Base-by-base conservation (phyloP, 73 alveolate genomes). In the Durusdinium trenchii region DNA sequence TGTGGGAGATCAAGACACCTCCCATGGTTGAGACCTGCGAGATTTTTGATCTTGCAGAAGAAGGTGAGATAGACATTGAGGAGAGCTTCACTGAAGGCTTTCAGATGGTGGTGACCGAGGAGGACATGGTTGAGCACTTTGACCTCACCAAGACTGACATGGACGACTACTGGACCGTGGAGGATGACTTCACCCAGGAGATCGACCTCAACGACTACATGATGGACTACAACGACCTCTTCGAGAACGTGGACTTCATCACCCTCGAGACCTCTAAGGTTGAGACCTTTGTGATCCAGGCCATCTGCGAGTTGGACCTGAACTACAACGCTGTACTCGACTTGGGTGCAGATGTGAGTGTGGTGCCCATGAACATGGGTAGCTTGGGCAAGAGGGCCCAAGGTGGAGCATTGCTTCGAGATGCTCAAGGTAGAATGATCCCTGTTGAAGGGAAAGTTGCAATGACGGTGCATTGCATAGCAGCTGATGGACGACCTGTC, bases 281-380 rank as follows among this genome's bases (percentile, higher is more conserved):
- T 43, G 71, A 81, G 30, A n/a, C n/a, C n/a, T n/a, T n/a, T n/a
- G n/a, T n/a, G n/a, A n/a, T n/a, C n/a, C n/a, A n/a, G n/a, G n/a
- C n/a, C n/a, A n/a, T n/a, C n/a, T n/a, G n/a, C n/a, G n/a, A n/a
- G n/a, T n/a, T n/a, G n/a, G n/a, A n/a, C n/a, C n/a, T n/a, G n/a
- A n/a, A n/a, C n/a, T n/a, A n/a, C n/a, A n/a, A n/a, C n/a, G 48
- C 71, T 32, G 48, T 81, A 20, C 28, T 81, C 48, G 92, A 81
- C 48, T 26, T 35, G 35, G 92, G 92, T 20, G 92, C 92, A 2
- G 71, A 81, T 81, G 71, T 48, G 42, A 20, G 73, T 23, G 92
- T 81, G 32, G 2, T 81, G 1, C 92, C 92, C 28, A 2, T 36
- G 4, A 20, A 50, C 28, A 47, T 46, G 46, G 48, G 16, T 10